Percentiles rank a stretch among this genome's conserved stretches.
Conservation (phyloP, 1,284 basidiomycete species). For the Irpex sp. region DNA sequence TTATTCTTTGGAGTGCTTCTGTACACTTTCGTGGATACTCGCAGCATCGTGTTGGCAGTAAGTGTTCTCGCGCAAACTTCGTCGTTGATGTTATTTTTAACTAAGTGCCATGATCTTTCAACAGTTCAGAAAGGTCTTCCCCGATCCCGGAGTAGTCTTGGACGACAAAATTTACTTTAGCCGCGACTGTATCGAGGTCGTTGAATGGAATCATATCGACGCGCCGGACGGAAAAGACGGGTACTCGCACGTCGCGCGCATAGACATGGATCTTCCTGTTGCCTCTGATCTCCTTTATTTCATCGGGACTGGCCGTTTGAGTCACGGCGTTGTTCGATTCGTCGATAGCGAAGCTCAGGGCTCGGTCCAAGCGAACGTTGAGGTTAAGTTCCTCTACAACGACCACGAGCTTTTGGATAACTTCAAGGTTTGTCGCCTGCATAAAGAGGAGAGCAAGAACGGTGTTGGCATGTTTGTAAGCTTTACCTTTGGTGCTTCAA, state of each 20-base stretch:
- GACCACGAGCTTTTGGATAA: conserved; percentile 15
- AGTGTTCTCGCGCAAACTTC: neutral
- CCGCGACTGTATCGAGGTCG: conserved; percentile 8
- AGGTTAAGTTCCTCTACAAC: conserved; percentile 19
- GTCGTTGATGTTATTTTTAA: neutral
- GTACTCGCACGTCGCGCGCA: conserved; percentile 12
- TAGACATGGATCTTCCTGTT: conserved; percentile 21
- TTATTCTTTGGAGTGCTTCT: neutral
- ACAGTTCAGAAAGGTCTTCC: neutral
- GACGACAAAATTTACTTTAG: neutral
- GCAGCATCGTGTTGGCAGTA: neutral
- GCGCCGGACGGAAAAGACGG: conserved; percentile 2
- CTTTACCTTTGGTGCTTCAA: neutral
- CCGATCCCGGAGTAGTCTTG: neutral
- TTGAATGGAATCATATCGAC: conserved; percentile 6
- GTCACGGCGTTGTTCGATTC: conserved; percentile 23
- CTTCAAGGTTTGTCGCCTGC: conserved; percentile 21
- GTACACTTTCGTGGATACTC: neutral
- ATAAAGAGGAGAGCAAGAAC: conserved; percentile 17
- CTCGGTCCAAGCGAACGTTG: conserved; percentile 17
- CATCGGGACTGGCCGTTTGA: conserved; percentile 18
- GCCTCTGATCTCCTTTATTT: conserved; percentile 25
- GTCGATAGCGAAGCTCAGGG: conserved; percentile 12
- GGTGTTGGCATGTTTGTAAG: conserved; percentile 30
- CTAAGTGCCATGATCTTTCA: neutral